Evolutionary conservation across 441 rosid species (phyloP), one percentile per base, ranked within the genome.

Genomic region (Manihot esculenta): DNA sequence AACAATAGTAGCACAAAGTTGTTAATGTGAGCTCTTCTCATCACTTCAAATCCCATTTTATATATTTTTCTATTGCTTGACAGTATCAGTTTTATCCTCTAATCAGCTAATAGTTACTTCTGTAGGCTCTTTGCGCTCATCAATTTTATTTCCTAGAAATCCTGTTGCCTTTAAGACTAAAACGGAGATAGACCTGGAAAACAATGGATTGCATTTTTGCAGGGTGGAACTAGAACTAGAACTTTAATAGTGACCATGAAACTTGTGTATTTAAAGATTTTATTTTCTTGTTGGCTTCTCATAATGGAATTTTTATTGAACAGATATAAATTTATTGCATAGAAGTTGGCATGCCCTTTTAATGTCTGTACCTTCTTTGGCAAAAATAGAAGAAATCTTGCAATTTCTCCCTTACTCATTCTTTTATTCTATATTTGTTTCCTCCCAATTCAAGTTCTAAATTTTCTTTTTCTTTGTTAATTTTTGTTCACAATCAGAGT

Each of bases 401-500:
- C 12, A 11, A 14, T 54, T 51, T 54, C 17, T 23, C 24, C 20
- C 8, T 11, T 54, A 3, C 13, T 21, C 12, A 10, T 8, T 14
- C 7, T 51, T 26, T 10, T 60, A 27, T 21, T 64, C n/a, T 44
- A 10, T n/a, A 13, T 12, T 57, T 64, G 11, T 59, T 15, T 15
- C 20, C 13, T 38, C 7, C 15, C 26, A 2, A 44, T 55, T 17
- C 17, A 27, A 42, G 50, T 18, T 30, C 35, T 45, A 58, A 63
- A 63, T 48, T 69, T 54, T 35, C 30, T 49, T 66, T 35, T 68
- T 4, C 8, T 7, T 45, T 59, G 17, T 49, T 60, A 58, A 50
- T 23, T 54, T 59, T 48, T 78, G 30, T 18, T 64, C 67, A 64
- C 58, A 30, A 64, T 62, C 83, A 95, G 99, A 91, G 85, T 63